Base-by-base conservation (phyloP, 1,139 yeast species). In the Hanseniaspora gamundiae region DNA sequence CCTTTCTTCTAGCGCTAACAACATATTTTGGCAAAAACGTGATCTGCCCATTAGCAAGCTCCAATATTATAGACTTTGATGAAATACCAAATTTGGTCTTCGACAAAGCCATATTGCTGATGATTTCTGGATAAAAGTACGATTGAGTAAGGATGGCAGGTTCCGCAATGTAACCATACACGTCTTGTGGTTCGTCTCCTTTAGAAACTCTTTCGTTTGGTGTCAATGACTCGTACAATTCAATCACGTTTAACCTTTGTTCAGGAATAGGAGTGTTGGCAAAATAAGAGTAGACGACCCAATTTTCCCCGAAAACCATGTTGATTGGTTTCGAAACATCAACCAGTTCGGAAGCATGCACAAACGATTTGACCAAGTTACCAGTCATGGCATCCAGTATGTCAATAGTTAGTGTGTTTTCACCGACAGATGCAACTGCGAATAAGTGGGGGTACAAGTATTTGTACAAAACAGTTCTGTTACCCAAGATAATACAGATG, bases 381-480 rank as follows among this genome's bases (percentile, higher is more conserved):
- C 97, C 97, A 1, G 84, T 73, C 7, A 81, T 67, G 0, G 78
- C 70, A 58, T 88, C 94, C 27, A 87, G 47, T 8, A 88, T 55
- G 49, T 74, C 68, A 21, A 85, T 57, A 19, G 60, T 65, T 29
- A 80, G 51, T 0, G 58, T 50, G 1, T 48, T 52, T 2, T 57
- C 56, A 46, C 72, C 64, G 38, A 64, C 58, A 2, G 79, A 70
- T 1, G 81, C 69, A 35, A 80, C 65, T 0, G 83, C 73, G 2
- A 80, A 67, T 19, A 76, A 50, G 53, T 84, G 78, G 26, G 88
- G 93, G 55, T 84, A 74, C 49, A 88, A 67, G 59, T 84, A 88
- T 62, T 88, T 91, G 72, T 88, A 87, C 41, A 87, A 65, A 1
- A 87, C 93, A 1, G 80, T 70, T 55, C 86, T 73, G 54, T 83